Base-by-base conservation (phyloP, 148 eudicot species). In the Camellia lanceoleosa region DNA sequence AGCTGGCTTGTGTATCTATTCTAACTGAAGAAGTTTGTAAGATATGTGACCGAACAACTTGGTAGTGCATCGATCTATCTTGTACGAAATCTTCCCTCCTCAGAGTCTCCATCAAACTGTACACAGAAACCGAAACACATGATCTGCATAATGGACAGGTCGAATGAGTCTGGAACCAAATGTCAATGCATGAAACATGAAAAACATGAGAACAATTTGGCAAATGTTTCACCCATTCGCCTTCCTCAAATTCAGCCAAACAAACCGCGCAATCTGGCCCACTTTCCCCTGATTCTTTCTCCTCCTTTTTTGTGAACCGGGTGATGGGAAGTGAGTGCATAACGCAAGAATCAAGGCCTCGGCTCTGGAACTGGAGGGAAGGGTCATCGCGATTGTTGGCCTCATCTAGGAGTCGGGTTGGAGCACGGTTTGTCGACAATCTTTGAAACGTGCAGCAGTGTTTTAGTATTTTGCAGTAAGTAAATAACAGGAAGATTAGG, bases 181-280 rank as follows among this genome's bases (percentile, higher is more conserved):
- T 84, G 44, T 86, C 88, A 67, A 84, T 84, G 69, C 87, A 84
- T 4, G 87, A 55, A 55, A 75, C 87, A 75, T 84, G 87, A 41
- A 88, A 86, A n/a, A 71, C 76, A 73, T 86, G 90, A n/a, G 75
- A 80, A 61, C 88, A 88, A 47, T 49, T 77, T 3, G 87, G 90
- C 1, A 88, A 41, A 71, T 78, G 76, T 30, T 86, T 86, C 64
- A 86, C 67, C 85, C 84, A 80, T 23, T 88, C 84, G 0, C 80
- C 87, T 67, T 85, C 87, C 78, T 85, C 87, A 42, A 82, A 88
- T 73, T 88, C 90, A 23, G 86, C 85, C 76, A 88, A 84, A 71
- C 90, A 88, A 52, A 86, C 83, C 11, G 87, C 88, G 75, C 88
- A 86, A 38, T 82, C 90, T 0, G 20, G 77, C 2, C 47, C 11